Evolutionary conservation across 805 yeast species (phyloP).

Genomic region (Teunomyces pallodes): DNA sequence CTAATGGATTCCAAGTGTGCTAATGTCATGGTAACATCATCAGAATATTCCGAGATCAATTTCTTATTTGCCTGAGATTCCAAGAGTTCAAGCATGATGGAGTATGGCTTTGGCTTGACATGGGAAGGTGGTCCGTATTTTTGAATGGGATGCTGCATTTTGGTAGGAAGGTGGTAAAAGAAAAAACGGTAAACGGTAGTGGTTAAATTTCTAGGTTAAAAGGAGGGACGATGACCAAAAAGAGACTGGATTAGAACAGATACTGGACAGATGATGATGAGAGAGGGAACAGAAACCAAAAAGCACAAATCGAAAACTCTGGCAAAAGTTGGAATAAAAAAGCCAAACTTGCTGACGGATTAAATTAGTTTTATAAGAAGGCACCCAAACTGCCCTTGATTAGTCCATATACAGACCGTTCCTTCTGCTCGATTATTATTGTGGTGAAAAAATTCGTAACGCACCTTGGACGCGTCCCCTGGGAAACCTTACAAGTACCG

Average conservation of each 20-base stretch:
- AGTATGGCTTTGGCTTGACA: conserved; percentile 33
- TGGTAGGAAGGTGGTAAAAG: not conserved
- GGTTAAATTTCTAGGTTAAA: no score
- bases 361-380: conserved; percentile 8
- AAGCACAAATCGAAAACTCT: not conserved
- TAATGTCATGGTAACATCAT: conserved; percentile 37
- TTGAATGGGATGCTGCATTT: conserved; percentile 2
- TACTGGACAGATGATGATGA: not conserved
- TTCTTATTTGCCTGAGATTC: conserved; percentile 46
- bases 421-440: conserved; percentile 2
- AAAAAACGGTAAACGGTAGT: no score
- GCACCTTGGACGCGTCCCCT: conserved; percentile 2
- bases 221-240: not conserved
- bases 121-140: conserved; percentile 28
- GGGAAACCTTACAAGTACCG: not conserved
- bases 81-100: conserved; percentile 43
- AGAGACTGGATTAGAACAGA: not conserved
- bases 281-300: conserved; percentile 3
- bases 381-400: conserved; percentile 3
- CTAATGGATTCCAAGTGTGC: conserved; percentile 39
- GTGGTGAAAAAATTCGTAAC: conserved; percentile 2
- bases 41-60: conserved; percentile 42
- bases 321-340: conserved; percentile 1
- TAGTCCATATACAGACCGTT: conserved; percentile 3
- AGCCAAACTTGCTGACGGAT: not conserved